Conservation (phyloP, 1,284 basidiomycete species). For the Rhizoctonia solani region DNA sequence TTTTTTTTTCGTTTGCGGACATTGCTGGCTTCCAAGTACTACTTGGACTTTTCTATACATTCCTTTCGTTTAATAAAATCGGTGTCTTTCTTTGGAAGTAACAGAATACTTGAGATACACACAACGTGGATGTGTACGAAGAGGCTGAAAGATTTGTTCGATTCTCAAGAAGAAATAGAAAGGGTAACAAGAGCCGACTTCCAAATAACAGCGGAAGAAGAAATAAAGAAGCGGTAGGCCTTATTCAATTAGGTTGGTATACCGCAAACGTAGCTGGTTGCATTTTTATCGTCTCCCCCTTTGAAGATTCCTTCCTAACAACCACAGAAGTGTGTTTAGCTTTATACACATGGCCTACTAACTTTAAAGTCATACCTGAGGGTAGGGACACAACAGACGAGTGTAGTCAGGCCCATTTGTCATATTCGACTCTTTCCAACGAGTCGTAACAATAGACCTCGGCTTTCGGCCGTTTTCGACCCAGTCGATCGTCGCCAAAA, state of each 20-base stretch:
- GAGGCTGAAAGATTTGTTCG: too few species aligned
- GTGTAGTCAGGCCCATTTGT: conserved; percentile 2
- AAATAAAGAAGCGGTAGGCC: too few species aligned
- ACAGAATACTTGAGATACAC: too few species aligned
- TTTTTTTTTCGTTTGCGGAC: neutral
- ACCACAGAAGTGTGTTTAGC: neutral
- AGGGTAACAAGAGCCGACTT: too few species aligned
- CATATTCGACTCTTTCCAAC: neutral
- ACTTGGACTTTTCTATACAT: neutral
- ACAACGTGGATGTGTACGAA: too few species aligned
- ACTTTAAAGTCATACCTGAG: conserved; percentile 10
- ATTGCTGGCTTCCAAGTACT: neutral
- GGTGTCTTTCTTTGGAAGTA: neutral
- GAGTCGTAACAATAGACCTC: conserved; percentile 7
- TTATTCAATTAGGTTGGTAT: neutral
- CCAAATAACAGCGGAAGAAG: too few species aligned
- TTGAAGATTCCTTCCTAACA: neutral
- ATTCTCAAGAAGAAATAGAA: too few species aligned
- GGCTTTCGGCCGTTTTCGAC: conserved; percentile 22
- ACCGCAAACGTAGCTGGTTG: neutral
- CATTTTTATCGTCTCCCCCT: neutral
- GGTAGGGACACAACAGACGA: conserved; percentile 23
- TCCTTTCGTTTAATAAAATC: neutral
- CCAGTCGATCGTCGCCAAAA: conserved; percentile 22
- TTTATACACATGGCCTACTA: neutral